Evolutionary conservation across 768 basidiomycete species (phyloP), one percentile per base, ranked within the genome.

Genomic region (Calvatia gigantea): DNA sequence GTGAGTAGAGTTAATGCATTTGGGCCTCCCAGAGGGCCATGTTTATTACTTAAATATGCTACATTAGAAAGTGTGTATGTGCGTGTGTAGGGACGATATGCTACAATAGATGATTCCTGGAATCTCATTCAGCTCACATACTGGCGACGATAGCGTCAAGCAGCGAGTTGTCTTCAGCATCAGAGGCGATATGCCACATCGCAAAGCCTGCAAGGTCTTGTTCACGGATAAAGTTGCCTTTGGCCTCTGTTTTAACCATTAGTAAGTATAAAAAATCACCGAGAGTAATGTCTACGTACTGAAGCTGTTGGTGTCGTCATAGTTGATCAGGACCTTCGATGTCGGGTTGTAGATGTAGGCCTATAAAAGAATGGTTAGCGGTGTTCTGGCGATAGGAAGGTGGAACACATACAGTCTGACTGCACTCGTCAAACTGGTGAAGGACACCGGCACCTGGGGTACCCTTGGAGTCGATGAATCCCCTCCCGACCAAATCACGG

Each of bases 161-260:
- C 27, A 89, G 75, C 33, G 82, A 78, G 27, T 33, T 44, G 62
- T 85, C 72, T 1, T 78, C 41, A n/a, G 66, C 75, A 65, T 89
- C 87, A 7, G 85, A 85, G 6, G 75, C 79, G 41, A 80, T 73
- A 61, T 86, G 73, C 84, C 85, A 88, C 72, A 86, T 80, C 0
- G 81, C 64, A 63, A 86, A 87, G 6, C 87, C 87, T 27, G 64
- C 69, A 6, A 89, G 68, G 3, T 75, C 72, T 5, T 67, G 58
- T 7, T 68, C 59, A 48, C 76, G 72, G 65, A 87, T 85, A 62
- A 75, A 87, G 1, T 65, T 44, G 15, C 85, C 85, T 66, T 89
- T 86, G 56, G 66, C 72, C 65, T 61, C 68, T 71, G 55, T 43
- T 43, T 39, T 29, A 39, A 46, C 38, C n/a, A 28, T 54, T 32